Evolutionary conservation across 2,329 filamentous ascomycete genomes (phyloP).

Genomic region (Myriosclerotinia duriaeana): DNA sequence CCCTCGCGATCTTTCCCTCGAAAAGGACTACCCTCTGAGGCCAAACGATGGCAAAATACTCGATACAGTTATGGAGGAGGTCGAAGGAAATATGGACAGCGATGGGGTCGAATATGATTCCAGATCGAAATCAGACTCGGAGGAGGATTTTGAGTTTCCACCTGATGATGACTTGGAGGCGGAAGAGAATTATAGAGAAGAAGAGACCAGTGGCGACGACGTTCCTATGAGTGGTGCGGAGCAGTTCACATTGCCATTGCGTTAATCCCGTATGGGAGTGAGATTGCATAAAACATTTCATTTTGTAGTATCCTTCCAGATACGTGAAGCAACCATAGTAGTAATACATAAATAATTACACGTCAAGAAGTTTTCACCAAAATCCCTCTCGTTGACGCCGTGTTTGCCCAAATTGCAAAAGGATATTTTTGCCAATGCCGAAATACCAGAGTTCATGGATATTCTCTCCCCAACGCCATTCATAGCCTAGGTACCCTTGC

Average conservation of each 20-base stretch:
- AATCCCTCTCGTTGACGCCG: conserved; percentile 14
- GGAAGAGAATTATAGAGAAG: neutral
- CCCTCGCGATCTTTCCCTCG: too few relatives aligned
- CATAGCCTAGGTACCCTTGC: conserved; percentile 14
- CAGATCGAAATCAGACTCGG: neutral
- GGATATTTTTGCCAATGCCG: conserved; percentile 11
- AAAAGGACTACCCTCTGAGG: neutral
- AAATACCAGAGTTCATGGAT: conserved; percentile 10
- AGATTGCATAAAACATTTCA: neutral
- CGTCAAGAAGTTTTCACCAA: conserved; percentile 7
- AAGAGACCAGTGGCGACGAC: neutral
- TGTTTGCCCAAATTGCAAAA: conserved; percentile 7
- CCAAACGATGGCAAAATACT: neutral
- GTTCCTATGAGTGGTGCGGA: neutral
- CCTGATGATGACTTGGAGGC: neutral
- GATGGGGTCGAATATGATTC: neutral
- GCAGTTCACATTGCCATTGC: too few relatives aligned
- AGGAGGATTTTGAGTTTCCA: neutral
- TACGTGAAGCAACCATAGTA: conserved; percentile 4
- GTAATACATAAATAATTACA: conserved; percentile 23
- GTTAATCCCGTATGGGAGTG: neutral
- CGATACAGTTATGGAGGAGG: neutral
- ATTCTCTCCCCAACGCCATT: conserved; percentile 17
- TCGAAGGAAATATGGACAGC: neutral
- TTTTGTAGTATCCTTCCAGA: conserved; percentile 8